A percentile compares a stretch with the other conserved stretches of the same genome.
These are phyloP conservation scores for Diophrys appendiculata DNA, from an alignment of 73 alveolate species.

Conservation along the genomic window DNA sequence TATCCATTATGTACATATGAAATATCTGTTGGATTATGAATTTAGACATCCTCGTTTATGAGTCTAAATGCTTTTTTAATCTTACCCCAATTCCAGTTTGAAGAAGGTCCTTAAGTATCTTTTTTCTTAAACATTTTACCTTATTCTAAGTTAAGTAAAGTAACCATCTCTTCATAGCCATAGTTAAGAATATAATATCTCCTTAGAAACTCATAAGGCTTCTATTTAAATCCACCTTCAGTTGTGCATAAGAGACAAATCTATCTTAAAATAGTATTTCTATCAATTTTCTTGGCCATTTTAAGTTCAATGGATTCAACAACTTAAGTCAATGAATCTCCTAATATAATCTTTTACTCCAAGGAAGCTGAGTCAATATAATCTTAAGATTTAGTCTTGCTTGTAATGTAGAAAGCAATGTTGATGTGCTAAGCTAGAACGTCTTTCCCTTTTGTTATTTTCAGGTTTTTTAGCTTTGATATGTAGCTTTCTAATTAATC, in stretches of 20 bases:
- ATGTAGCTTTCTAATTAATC: constrained; percentile 57
- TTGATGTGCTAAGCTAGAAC: constrained; percentile 51
- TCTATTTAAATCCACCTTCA: constrained; percentile 48
- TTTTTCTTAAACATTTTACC: constrained; percentile 32
- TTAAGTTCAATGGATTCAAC: constrained; percentile 31
- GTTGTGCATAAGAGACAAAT: constrained; percentile 42
- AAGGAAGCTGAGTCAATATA: constrained; percentile 31
- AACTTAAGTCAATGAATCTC: constrained; percentile 36
- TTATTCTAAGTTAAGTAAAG: constrained; percentile 51
- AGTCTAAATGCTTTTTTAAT: constrained; percentile 61
- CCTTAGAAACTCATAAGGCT: constrained; percentile 33
- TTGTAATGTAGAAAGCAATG: constrained; percentile 47
- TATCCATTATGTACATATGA: constrained; percentile 74
- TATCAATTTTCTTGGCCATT: constrained; percentile 45
- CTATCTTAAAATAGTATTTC: constrained; percentile 37
- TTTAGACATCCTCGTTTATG: constrained; percentile 48
- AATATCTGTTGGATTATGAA: constrained; percentile 65
- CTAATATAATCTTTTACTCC: constrained; percentile 49
- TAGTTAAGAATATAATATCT: constrained; percentile 42
- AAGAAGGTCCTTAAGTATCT: constrained; percentile 13
- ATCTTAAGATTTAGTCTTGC: constrained; percentile 33
- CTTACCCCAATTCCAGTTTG: constrained; percentile 53
- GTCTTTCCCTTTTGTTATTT: constrained; percentile 57
- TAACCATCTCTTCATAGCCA: constrained; percentile 54
- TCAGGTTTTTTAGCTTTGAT: constrained; percentile 47